A percentile compares a stretch with the other conserved stretches of the same genome.
These are phyloP conservation scores for Pichia sp. DNA, from an alignment of 1,139 yeast genomes.

Conservation along the genomic window DNA sequence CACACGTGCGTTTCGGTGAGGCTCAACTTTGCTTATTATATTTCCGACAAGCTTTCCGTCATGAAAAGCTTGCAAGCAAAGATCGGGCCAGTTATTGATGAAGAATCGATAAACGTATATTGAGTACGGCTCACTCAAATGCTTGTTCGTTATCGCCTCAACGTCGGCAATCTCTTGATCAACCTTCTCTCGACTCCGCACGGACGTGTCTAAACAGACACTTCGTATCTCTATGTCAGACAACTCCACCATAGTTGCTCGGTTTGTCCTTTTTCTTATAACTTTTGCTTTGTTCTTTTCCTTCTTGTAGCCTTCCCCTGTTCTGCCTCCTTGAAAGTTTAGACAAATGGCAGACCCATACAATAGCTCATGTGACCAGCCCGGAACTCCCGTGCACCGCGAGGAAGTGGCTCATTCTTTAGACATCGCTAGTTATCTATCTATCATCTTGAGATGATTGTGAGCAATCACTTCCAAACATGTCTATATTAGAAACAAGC, in stretches of 20 bases:
- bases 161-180: slow-evolving; percentile 27
- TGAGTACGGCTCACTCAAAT: slow-evolving; percentile 70
- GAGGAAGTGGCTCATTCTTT: not conserved
- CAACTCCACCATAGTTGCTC: slow-evolving; percentile 7
- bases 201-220: slow-evolving; percentile 23
- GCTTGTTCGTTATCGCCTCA: slow-evolving; percentile 47
- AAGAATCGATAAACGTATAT: slow-evolving; percentile 68
- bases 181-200: slow-evolving; percentile 18
- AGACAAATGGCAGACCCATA: not conserved
- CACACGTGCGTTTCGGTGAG: slow-evolving; percentile 63
- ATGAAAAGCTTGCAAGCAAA: slow-evolving; percentile 49
- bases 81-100: slow-evolving; percentile 64
- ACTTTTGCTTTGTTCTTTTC: not conserved
- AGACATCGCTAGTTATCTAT: not conserved
- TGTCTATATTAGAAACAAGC: not conserved
- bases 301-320: not conserved
- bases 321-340: not conserved
- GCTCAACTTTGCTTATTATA: slow-evolving; percentile 78
- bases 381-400: not conserved
- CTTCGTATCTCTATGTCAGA: slow-evolving; percentile 18
- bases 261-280: not conserved
- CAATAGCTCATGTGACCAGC: not conserved
- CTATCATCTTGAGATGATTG: not conserved
- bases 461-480: not conserved
- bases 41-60: slow-evolving; percentile 60